Conservation (phyloP, 139 green algal genomes). For the Closterium sp. region DNA sequence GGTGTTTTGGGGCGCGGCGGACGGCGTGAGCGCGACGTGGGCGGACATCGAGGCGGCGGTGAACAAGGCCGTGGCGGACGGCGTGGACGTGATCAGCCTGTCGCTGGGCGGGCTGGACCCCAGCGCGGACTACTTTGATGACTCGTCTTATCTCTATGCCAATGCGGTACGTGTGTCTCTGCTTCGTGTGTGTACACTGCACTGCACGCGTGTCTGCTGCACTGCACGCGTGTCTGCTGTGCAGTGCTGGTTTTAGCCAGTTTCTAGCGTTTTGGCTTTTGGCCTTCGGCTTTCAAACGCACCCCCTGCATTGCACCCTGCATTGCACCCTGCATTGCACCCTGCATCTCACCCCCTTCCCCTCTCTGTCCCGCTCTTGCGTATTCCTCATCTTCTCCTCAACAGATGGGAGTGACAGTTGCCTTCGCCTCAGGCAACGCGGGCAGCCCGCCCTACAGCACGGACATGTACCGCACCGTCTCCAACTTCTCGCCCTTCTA, state of each 20-base stretch:
- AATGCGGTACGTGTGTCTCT: background rate
- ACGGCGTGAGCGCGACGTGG: background rate
- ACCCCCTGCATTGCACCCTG: background rate
- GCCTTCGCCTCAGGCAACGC: background rate
- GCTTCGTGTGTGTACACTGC: no score
- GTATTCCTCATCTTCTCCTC: background rate
- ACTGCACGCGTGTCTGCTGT: background rate
- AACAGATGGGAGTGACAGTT: background rate
- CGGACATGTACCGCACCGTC: background rate
- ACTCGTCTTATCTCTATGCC: background rate
- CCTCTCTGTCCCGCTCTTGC: no score
- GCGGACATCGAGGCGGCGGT: background rate
- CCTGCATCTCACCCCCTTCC: background rate
- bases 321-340: background rate
- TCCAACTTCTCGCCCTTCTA: slow-evolving; percentile 1
- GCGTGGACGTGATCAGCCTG: slow-evolving; percentile 7
- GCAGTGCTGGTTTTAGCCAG: background rate
- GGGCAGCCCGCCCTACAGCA: background rate
- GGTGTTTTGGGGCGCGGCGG: background rate
- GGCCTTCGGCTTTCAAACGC: background rate
- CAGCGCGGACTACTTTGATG: background rate
- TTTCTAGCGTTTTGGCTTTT: background rate
- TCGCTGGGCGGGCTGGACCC: background rate
- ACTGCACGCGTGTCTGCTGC: background rate
- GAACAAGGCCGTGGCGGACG: slow-evolving; percentile 1